Percentiles rank a stretch among this genome's conserved stretches.
phyloP scores from a whole-genome alignment of 2,329 filamentous ascomycete species.

The Thermothelomyces thermophilus region DNA sequence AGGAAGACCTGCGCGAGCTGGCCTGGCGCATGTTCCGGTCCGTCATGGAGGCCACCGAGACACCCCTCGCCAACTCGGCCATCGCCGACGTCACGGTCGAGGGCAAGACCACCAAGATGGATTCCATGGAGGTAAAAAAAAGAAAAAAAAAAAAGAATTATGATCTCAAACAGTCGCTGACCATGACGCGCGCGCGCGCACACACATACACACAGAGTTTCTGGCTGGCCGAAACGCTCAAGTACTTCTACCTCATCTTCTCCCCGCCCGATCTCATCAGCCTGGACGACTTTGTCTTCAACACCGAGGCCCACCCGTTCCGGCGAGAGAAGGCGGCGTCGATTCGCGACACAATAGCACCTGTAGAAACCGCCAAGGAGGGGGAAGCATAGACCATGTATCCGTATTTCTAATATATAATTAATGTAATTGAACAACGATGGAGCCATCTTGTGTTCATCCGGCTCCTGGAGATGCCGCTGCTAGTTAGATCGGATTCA shows the following conservation, averaged over 20 bases:
- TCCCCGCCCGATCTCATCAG: conserved; percentile 48
- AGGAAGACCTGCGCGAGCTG: conserved; percentile 47
- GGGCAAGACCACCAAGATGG: conserved; percentile 35
- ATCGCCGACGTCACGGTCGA: conserved; percentile 42
- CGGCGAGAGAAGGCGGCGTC: conserved; percentile 5
- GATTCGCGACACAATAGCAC: not conserved
- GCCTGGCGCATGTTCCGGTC: conserved; percentile 57
- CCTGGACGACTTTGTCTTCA: conserved; percentile 52
- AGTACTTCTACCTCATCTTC: conserved; percentile 60
- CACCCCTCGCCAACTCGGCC: conserved; percentile 46
- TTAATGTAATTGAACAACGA: too few relatives aligned
- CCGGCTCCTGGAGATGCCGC: too few relatives aligned
- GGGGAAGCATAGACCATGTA: not conserved
- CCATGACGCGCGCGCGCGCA: too few relatives aligned
- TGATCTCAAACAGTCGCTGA: too few relatives aligned
- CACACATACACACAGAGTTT: too few relatives aligned
- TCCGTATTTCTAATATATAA: too few relatives aligned
- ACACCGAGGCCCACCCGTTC: conserved; percentile 24
- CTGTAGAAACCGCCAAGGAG: too few relatives aligned
- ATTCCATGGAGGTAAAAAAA: conserved; percentile 58
- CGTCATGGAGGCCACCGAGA: conserved; percentile 44
- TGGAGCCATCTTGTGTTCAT: too few relatives aligned
- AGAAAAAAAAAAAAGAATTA: too few relatives aligned
- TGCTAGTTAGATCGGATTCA: too few relatives aligned
- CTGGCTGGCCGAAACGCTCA: conserved; percentile 35